Percentiles rank a stretch among this genome's conserved stretches.
These are phyloP conservation scores for Penicillium italicum DNA, from an alignment of 2,329 filamentous ascomycete genomes.

Conservation along the genomic window DNA sequence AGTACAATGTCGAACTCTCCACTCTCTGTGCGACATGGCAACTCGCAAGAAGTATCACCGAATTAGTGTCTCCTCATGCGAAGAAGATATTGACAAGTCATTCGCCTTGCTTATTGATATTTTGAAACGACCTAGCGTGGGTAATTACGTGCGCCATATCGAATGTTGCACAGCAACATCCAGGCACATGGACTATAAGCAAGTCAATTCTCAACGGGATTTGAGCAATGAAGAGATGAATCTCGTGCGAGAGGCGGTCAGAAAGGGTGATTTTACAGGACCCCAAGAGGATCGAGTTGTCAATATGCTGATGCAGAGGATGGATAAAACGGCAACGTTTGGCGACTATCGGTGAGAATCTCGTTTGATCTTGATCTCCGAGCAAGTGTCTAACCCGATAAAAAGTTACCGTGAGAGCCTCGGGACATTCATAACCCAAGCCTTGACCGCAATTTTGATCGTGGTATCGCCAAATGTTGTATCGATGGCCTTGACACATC, in stretches of 20 bases:
- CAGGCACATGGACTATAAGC: not conserved
- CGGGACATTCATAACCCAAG: slow-evolving; percentile 14
- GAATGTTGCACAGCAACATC: not conserved
- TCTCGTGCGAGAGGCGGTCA: slow-evolving; percentile 12
- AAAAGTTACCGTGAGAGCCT: not conserved
- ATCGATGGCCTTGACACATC: slow-evolving; percentile 11
- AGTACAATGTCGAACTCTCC: slow-evolving; percentile 7
- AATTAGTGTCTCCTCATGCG: slow-evolving; percentile 4
- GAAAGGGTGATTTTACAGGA: slow-evolving; percentile 12
- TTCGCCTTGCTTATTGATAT: slow-evolving; percentile 21
- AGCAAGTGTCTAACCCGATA: not conserved
- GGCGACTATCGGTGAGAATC: not conserved
- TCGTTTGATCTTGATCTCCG: too few relatives aligned
- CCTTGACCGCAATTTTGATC: slow-evolving; percentile 18
- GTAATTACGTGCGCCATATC: slow-evolving; percentile 19
- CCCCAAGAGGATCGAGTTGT: slow-evolving; percentile 7
- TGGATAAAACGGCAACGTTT: not conserved
- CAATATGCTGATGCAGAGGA: slow-evolving; percentile 21
- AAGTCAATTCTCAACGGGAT: slow-evolving; percentile 1
- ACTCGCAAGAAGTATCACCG: slow-evolving; percentile 9
- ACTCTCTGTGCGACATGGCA: slow-evolving; percentile 16
- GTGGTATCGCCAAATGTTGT: slow-evolving; percentile 20
- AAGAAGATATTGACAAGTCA: slow-evolving; percentile 3
- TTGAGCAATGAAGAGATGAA: slow-evolving; percentile 12
- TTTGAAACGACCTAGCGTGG: slow-evolving; percentile 17